phyloP scores from a whole-genome alignment of 179 eudicot species.

The Carnegiea gigantea region DNA sequence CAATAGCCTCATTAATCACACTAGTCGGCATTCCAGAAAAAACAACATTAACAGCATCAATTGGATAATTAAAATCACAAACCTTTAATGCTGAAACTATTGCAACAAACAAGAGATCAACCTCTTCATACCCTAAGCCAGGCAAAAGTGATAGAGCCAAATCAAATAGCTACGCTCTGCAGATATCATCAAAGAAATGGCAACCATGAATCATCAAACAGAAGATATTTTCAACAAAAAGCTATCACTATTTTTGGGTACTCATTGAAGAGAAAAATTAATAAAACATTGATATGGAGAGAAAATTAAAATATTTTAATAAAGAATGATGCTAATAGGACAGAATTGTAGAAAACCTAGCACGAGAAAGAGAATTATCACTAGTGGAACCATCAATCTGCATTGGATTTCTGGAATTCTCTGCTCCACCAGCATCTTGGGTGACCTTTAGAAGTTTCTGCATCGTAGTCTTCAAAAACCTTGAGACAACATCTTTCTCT shows the following conservation, averaged over 20 bases:
- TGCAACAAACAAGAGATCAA: conserved; percentile 53
- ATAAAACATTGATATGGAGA: background rate
- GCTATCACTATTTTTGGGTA: background rate
- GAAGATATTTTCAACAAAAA: background rate
- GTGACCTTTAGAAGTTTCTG: conserved; percentile 55
- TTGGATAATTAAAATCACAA: conserved; percentile 6
- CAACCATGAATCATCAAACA: conserved; percentile 1
- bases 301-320: background rate
- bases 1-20: conserved; percentile 7
- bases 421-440: conserved; percentile 43
- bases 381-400: conserved; percentile 54
- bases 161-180: conserved; percentile 77
- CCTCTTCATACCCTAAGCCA: conserved; percentile 65
- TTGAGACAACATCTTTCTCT: conserved; percentile 49
- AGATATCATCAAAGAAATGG: conserved; percentile 15
- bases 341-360: conserved; percentile 37
- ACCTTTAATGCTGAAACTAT: conserved; percentile 72
- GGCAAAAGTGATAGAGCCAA: conserved; percentile 83
- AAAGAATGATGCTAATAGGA: background rate
- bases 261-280: background rate
- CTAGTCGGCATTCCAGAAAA: background rate
- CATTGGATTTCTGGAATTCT: conserved; percentile 42
- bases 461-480: conserved; percentile 54
- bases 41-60: conserved; percentile 3
- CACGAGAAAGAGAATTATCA: conserved; percentile 47